Conservation (phyloP, 495 filamentous ascomycete genomes). For the Rostrohypoxylon terebratum region DNA sequence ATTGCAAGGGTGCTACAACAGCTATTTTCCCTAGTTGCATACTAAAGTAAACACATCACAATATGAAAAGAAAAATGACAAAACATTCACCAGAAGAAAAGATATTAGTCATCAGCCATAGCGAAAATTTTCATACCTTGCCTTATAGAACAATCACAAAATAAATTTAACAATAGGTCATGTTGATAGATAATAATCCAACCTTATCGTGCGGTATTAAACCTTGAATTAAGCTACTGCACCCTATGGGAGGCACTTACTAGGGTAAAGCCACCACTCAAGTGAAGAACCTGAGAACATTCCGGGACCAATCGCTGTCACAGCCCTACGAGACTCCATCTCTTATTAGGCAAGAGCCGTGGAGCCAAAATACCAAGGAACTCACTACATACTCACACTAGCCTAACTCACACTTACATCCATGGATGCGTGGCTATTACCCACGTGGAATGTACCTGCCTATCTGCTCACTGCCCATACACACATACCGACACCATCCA, state of each 20-base stretch:
- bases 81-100: no score
- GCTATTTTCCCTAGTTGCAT: no score
- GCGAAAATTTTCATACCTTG: no score
- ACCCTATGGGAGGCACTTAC: no score
- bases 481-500: no score
- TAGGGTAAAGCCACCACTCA: background rate
- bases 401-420: slow-evolving; percentile 1
- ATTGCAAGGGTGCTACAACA: no score
- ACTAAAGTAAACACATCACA: no score
- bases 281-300: slow-evolving; percentile 1
- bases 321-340: slow-evolving; percentile 26
- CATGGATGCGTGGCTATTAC: slow-evolving; percentile 21
- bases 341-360: slow-evolving; percentile 34
- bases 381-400: no score
- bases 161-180: background rate
- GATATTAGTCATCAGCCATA: no score
- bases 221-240: no score
- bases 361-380: slow-evolving; percentile 11
- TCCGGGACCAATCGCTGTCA: slow-evolving; percentile 22
- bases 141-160: background rate
- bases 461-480: background rate
- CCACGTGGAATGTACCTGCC: slow-evolving; percentile 26
- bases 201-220: background rate
- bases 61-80: no score
- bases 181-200: slow-evolving; percentile 3